Evolutionary conservation across 2,329 filamentous ascomycete species (phyloP).

Genomic region (Aaosphaeria arxii): DNA sequence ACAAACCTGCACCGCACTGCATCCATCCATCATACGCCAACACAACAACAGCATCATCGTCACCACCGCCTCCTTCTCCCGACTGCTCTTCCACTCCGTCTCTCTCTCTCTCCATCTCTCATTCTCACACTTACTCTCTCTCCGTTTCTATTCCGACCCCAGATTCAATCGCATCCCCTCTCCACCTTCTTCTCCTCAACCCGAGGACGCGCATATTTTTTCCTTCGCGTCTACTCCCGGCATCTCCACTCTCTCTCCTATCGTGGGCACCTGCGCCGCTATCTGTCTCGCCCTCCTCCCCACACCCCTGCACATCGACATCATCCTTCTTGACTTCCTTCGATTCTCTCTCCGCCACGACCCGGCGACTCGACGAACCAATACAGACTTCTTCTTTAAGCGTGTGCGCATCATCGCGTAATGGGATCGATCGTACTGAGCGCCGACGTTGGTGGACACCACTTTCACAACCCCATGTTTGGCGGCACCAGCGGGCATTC

Average conservation of each 20-base stretch:
- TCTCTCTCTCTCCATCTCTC: conserved; percentile 6
- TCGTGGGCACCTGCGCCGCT: conserved; percentile 1
- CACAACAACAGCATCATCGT: neutral
- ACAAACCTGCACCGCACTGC: neutral
- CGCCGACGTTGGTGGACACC: conserved; percentile 69
- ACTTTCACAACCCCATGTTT: conserved; percentile 70
- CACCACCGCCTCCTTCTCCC: neutral
- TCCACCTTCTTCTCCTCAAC: too few species aligned
- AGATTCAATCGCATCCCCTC: too few species aligned
- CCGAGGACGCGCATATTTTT: too few species aligned
- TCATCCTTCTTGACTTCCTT: conserved; percentile 5
- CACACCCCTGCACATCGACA: conserved; percentile 12
- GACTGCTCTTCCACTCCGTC: neutral
- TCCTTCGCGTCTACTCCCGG: neutral
- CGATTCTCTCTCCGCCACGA: conserved; percentile 6
- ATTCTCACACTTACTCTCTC: conserved; percentile 8
- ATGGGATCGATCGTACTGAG: conserved; percentile 61
- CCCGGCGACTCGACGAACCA: neutral
- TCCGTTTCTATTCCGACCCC: neutral
- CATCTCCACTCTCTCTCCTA: neutral
- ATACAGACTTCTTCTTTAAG: too few species aligned
- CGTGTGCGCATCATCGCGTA: conserved; percentile 37
- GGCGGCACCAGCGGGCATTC: conserved; percentile 45
- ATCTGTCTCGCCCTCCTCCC: conserved; percentile 6
- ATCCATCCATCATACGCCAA: too few species aligned